A percentile compares a stretch with the other conserved stretches of the same genome.
phyloP scores from a whole-genome alignment of 805 yeast species.

The Tetrapisispora iriomotensis region DNA sequence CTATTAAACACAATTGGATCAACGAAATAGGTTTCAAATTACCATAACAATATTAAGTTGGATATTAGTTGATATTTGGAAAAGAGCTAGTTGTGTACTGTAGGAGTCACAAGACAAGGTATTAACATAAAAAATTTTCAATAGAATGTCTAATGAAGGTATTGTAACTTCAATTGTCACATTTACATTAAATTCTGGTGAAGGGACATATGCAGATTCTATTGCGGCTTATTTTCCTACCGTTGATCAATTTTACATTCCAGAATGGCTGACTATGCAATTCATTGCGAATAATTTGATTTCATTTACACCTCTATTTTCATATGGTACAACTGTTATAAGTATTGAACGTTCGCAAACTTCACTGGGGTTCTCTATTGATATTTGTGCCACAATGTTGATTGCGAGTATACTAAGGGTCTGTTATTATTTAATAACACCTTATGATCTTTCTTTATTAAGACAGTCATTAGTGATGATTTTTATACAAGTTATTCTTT shows the following conservation, averaged over 20 bases:
- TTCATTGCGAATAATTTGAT: constrained; percentile 54
- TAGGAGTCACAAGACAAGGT: no score
- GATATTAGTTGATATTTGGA: no score
- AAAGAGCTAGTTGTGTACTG: no score
- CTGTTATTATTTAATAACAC: constrained; percentile 66
- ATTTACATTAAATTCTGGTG: no score
- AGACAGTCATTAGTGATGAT: constrained; percentile 81
- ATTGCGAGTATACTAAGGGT: constrained; percentile 66
- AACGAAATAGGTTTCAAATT: no score
- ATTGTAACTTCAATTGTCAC: not conserved
- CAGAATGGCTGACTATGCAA: constrained; percentile 45
- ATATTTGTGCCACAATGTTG: constrained; percentile 86
- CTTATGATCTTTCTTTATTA: constrained; percentile 69
- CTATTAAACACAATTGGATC: no score
- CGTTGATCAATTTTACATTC: constrained; percentile 37
- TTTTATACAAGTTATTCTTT: constrained; percentile 57
- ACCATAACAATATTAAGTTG: no score
- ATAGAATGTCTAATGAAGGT: not conserved
- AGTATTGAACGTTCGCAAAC: constrained; percentile 55
- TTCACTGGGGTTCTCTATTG: constrained; percentile 78
- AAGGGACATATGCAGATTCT: constrained; percentile 10
- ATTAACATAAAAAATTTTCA: no score
- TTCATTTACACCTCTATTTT: constrained; percentile 73
- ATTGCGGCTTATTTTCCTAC: constrained; percentile 27
- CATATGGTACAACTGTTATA: constrained; percentile 76